phyloP scores from a whole-genome alignment of 805 yeast species.

The Metschnikowia amazonensis region DNA sequence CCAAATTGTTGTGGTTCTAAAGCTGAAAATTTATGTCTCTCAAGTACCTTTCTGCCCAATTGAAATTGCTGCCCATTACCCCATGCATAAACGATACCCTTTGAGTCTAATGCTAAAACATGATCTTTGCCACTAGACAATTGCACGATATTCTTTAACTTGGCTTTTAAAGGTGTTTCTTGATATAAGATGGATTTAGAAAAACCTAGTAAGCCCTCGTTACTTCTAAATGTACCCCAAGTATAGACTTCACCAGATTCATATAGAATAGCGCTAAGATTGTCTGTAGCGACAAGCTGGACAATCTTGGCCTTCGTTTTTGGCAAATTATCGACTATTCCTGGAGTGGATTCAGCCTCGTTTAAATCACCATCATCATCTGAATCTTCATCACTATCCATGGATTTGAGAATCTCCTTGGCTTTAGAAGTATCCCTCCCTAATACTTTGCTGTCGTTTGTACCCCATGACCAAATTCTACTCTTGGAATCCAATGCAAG shows the following conservation, averaged over 20 bases:
- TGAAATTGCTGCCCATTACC: slow-evolving; percentile 95
- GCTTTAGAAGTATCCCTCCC: slow-evolving; percentile 77
- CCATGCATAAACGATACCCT: slow-evolving; percentile 93
- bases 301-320: slow-evolving; percentile 49
- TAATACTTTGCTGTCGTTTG: slow-evolving; percentile 85
- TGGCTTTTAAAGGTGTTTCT: slow-evolving; percentile 56
- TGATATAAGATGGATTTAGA: slow-evolving; percentile 62
- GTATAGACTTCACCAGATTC: slow-evolving; percentile 87
- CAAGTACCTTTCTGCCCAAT: slow-evolving; percentile 81
- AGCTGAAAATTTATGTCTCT: slow-evolving; percentile 67
- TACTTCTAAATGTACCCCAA: slow-evolving; percentile 96
- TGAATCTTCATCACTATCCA: slow-evolving; percentile 49
- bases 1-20: slow-evolving; percentile 83
- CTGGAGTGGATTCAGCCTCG: slow-evolving; percentile 87
- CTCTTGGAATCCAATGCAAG: slow-evolving; percentile 75
- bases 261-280: slow-evolving; percentile 74
- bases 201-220: slow-evolving; percentile 89
- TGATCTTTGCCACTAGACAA: slow-evolving; percentile 94
- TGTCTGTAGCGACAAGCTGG: slow-evolving; percentile 89
- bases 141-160: slow-evolving; percentile 67
- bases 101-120: slow-evolving; percentile 72
- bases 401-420: slow-evolving; percentile 62
- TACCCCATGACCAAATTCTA: slow-evolving; percentile 97
- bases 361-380: slow-evolving; percentile 79
- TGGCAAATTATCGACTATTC: slow-evolving; percentile 67